Evolutionary conservation across 495 filamentous ascomycete species (phyloP), one percentile per base, ranked within the genome.

Genomic region (Mycothermus thermophilus): DNA sequence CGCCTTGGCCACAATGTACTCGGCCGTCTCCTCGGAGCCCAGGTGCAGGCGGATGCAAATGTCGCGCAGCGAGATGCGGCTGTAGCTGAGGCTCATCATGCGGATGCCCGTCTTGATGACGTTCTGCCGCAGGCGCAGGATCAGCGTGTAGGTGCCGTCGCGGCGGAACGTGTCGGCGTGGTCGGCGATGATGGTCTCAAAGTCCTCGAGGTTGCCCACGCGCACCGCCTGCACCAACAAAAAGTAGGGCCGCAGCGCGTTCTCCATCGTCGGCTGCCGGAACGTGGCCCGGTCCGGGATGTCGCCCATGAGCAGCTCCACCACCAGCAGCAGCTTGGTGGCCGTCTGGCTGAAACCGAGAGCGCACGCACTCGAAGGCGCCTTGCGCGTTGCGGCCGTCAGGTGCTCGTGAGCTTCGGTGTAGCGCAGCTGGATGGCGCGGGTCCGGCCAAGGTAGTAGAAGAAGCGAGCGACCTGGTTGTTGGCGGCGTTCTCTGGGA

Each of bases 41-140:
- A 97, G 62, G 27, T 84, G 79, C 34, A 97, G 68, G 30, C 90
- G 80, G 40, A 95, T 82, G 64, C 92, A 96, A 42, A 97, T 97
- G 51, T 97, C 90, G 34, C 90, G 76, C 29, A 97, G 71, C n/a
- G 86, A 93, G 52, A 97, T 97, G 38, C 86, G 79, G 33, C 87
- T 93, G 62, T 97, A 97, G 34, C 85, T 90, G 50, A 97, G 66
- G 19, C 87, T 94, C 77, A 97, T 94, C 83, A 94, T 95, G 42
- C 90, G 83, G 45, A 97, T 90, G 46, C 90, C 90, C 22, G 90
- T 97, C 66, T 93, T 94, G 74, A 97, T 96, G 55, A 97, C 90
- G 59, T 96, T 96, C 55, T 97, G 90, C 34, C 90, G 75, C 25
- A 97, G 68, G 30, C 90, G 84, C 41, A 95, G 71, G 53, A 95